Conservation (phyloP, 106 monocot genomes). For the Amphibolis antarctica region DNA sequence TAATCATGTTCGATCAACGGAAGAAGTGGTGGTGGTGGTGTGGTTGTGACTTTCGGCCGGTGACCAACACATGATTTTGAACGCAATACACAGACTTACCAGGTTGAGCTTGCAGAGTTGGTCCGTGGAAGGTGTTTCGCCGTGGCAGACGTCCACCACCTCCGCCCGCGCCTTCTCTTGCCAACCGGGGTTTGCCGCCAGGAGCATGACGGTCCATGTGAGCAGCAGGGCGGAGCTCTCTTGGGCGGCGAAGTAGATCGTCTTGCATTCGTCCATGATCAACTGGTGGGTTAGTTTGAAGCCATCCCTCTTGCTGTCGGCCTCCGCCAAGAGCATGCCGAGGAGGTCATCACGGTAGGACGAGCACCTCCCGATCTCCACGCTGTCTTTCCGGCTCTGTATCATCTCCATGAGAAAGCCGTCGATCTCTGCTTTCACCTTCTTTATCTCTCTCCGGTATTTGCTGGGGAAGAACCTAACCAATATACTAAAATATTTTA, state of each 20-base stretch:
- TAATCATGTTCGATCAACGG: no score
- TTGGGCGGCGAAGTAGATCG: conserved; percentile 85
- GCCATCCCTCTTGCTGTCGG: conserved; percentile 32
- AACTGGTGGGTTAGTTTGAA: conserved; percentile 36
- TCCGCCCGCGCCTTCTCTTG: conserved; percentile 76
- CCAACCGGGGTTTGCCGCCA: conserved; percentile 66
- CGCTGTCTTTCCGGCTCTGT: conserved; percentile 32
- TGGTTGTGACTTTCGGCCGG: no score
- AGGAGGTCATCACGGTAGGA: conserved; percentile 57
- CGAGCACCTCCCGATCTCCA: conserved; percentile 40
- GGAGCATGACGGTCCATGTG: conserved; percentile 92
- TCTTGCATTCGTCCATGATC: conserved; percentile 96
- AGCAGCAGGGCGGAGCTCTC: conserved; percentile 74
- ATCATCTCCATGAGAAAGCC: conserved; percentile 60
- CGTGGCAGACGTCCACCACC: conserved; percentile 38
- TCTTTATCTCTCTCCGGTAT: conserved; percentile 53
- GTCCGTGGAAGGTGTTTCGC: conserved; percentile 23
- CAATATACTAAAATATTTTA: conserved; percentile 14
- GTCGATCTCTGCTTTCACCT: conserved; percentile 54
- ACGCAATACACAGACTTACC: conserved; percentile 30
- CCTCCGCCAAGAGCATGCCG: conserved; percentile 44
- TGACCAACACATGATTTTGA: no score
- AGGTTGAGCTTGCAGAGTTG: conserved; percentile 58
- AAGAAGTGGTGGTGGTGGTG: no score
- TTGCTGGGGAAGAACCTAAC: conserved; percentile 82